These are phyloP conservation scores for Penicillium rolfsii DNA, from an alignment of 2,329 filamentous ascomycete species.

Conservation along the genomic window DNA sequence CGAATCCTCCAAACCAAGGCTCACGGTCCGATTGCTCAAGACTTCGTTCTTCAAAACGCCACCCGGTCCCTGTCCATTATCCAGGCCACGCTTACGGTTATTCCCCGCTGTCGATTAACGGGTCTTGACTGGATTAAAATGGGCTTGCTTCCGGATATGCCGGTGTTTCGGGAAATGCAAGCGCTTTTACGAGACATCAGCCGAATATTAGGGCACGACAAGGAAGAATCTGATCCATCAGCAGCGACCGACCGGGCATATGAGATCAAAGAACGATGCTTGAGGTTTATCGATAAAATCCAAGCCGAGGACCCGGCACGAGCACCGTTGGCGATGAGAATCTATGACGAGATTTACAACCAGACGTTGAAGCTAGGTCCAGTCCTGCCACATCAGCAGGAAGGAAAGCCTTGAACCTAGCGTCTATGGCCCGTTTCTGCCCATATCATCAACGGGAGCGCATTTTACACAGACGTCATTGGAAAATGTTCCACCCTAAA, in stretches of 20 bases:
- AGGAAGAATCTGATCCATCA: not conserved
- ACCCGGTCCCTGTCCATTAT: slow-evolving; percentile 26
- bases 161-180: slow-evolving; percentile 30
- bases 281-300: not conserved
- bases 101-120: slow-evolving; percentile 21
- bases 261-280: not conserved
- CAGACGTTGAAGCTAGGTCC: not conserved
- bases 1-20: slow-evolving; percentile 29
- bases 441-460: not conserved
- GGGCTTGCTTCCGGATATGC: slow-evolving; percentile 25
- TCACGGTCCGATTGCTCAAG: slow-evolving; percentile 14
- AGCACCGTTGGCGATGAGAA: not conserved
- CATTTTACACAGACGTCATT: not conserved
- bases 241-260: not conserved
- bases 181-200: slow-evolving; percentile 13
- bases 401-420: too few relatives aligned
- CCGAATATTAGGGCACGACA: not conserved
- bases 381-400: not conserved
- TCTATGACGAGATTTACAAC: not conserved
- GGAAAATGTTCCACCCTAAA: not conserved
- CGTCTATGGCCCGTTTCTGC: not conserved
- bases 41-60: slow-evolving; percentile 14
- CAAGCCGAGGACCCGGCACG: not conserved
- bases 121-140: slow-evolving; percentile 31
- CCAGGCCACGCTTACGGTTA: slow-evolving; percentile 26